phyloP scores from a whole-genome alignment of 2,329 filamentous ascomycete genomes.

The Epichloe gansuensis region DNA sequence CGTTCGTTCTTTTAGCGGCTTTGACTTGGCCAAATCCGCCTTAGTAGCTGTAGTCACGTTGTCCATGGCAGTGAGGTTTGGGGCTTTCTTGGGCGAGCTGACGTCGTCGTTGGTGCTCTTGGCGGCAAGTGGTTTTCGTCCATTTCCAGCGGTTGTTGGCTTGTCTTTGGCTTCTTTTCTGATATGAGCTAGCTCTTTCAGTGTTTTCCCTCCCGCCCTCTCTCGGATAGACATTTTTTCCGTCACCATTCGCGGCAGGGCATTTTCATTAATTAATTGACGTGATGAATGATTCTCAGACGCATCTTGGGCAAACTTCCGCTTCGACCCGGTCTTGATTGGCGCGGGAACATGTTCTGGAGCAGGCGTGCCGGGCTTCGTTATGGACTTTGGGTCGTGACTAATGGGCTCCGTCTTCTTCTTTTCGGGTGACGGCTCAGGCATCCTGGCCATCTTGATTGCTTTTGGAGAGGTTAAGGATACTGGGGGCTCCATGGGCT shows the following conservation, averaged over 20 bases:
- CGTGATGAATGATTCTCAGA: constrained; percentile 24
- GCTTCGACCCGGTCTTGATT: constrained; percentile 39
- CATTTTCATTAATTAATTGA: constrained; percentile 17
- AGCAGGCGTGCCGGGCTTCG: not conserved
- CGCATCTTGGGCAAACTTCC: constrained; percentile 46
- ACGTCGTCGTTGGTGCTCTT: constrained; percentile 51
- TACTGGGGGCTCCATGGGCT: constrained; percentile 18
- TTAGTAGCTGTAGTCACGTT: constrained; percentile 30
- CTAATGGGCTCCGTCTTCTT: constrained; percentile 7
- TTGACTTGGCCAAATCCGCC: constrained; percentile 19
- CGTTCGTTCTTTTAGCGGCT: constrained; percentile 12
- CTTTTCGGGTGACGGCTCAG: constrained; percentile 16
- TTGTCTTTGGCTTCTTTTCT: constrained; percentile 28
- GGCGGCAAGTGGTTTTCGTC: constrained; percentile 36
- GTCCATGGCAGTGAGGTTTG: constrained; percentile 21
- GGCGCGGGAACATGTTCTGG: constrained; percentile 11
- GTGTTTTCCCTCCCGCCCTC: constrained; percentile 26
- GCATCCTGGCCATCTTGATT: constrained; percentile 7
- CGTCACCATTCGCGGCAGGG: constrained; percentile 5
- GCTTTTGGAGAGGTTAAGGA: constrained; percentile 17
- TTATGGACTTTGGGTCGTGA: not conserved
- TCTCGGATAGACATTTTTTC: constrained; percentile 20
- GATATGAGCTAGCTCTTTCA: constrained; percentile 32
- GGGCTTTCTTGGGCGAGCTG: constrained; percentile 42
- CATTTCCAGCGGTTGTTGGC: constrained; percentile 14